phyloP scores from a whole-genome alignment of 2,329 filamentous ascomycete species.

The Pseudocercospora crystallina region DNA sequence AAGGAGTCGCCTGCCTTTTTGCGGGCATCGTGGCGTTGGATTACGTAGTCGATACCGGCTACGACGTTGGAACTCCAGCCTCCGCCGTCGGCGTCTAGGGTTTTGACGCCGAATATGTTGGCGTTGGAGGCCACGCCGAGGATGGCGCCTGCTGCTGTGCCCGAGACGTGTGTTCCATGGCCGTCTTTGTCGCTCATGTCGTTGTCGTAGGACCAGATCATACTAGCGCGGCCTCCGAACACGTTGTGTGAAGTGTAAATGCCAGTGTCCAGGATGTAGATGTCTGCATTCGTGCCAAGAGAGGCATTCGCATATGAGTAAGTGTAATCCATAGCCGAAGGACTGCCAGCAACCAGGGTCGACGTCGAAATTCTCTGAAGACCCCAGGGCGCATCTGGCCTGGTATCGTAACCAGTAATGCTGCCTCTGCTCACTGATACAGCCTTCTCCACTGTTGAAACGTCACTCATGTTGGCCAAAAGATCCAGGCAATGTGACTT shows the following conservation, averaged over 20 bases:
- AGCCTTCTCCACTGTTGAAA: conserved; percentile 44
- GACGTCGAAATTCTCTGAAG: conserved; percentile 46
- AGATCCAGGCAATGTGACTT: conserved; percentile 41
- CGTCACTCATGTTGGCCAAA: conserved; percentile 41
- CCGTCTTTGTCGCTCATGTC: conserved; percentile 44
- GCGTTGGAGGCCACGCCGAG: conserved; percentile 51
- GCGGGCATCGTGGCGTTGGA: conserved; percentile 46
- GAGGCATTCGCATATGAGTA: conserved; percentile 40
- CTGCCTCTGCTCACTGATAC: conserved; percentile 26
- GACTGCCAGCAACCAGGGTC: conserved; percentile 25
- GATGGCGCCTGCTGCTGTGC: conserved; percentile 45
- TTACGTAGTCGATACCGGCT: conserved; percentile 50
- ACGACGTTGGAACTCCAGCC: conserved; percentile 51
- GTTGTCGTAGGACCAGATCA: conserved; percentile 42
- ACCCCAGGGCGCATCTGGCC: conserved; percentile 46
- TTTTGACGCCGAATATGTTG: conserved; percentile 54
- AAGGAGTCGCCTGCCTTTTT: conserved; percentile 38
- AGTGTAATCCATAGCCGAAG: conserved; percentile 41
- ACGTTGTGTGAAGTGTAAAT: conserved; percentile 46
- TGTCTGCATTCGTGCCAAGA: conserved; percentile 46
- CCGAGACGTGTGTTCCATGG: conserved; percentile 51
- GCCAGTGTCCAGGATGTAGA: conserved; percentile 53
- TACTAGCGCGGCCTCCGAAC: conserved; percentile 45
- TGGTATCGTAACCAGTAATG: conserved; percentile 24
- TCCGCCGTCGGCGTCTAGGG: conserved; percentile 47